Evolutionary conservation across 176 grass and related monocot species (phyloP), one percentile per base, ranked within the genome.

Genomic region (Ensete ventricosum): DNA sequence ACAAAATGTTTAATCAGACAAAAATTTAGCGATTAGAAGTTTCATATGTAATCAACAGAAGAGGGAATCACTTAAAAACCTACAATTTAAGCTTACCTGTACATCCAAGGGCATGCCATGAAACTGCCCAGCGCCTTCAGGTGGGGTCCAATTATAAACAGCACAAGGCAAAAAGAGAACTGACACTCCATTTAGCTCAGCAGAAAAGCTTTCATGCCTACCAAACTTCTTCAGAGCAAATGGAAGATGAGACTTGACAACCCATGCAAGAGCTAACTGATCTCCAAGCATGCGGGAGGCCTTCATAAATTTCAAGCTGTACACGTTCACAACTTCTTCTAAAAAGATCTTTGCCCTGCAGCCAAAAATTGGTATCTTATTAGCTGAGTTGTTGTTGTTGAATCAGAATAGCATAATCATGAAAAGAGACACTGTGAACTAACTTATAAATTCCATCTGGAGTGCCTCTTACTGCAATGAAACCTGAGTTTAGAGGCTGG

Each of bases 51-150:
- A 43, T 43, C 34, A 43, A 43, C 34, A 4, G 34, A 4, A 6
- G 4, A 43, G 34, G 6, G 34, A 43, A 6, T 43, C 34, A 43
- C 34, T 43, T 6, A 43, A 43, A 43, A 43, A 43, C 34, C 34
- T 43, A 43, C 34, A 43, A 43, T 43, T 4, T 53, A 76, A 49
- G 4, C 55, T 62, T 93, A 98, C 94, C 86, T 98, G 89, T 21
- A 98, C 88, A 89, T 93, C 86, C 84, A 98, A 91, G 70, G 94
- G 94, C 84, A 93, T 98, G 76, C 94, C 94, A 78, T 91, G 94
- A 84, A 93, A 93, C 68, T 98, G 94, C 58, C 88, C 90, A 80
- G 94, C 88, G 55, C 94, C 90, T 62, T 98, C 90, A 78, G 90
- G 94, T 14, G 94, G 90, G 11, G 90, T 93, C 90, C 94, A 98